A percentile compares a stretch with the other conserved stretches of the same genome.
Evolutionary conservation across 2,329 filamentous ascomycete genomes (phyloP).

Genomic region (Dactylella cylindrospora): DNA sequence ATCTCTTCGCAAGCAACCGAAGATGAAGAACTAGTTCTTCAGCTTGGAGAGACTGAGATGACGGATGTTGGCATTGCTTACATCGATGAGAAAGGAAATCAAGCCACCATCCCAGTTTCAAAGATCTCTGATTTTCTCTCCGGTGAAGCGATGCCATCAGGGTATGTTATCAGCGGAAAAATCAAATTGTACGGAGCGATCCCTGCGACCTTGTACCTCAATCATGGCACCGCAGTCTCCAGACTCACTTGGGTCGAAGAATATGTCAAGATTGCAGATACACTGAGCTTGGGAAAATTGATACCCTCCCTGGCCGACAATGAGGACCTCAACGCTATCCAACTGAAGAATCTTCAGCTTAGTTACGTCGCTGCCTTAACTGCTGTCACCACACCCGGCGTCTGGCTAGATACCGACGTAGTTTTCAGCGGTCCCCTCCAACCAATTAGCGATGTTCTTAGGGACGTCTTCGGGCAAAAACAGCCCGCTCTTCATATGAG

Average conservation of each 20-base stretch:
- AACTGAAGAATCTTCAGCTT: slow-evolving; percentile 1
- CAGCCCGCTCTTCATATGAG: slow-evolving; percentile 6
- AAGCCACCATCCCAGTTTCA: slow-evolving; percentile 1
- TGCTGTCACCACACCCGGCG: background rate
- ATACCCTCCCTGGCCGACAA: slow-evolving; percentile 2
- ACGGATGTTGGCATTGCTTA: slow-evolving; percentile 1
- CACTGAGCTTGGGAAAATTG: slow-evolving; percentile 8
- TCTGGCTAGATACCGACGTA: slow-evolving; percentile 10
- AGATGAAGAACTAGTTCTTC: slow-evolving; percentile 1
- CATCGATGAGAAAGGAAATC: background rate
- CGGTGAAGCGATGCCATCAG: slow-evolving; percentile 2
- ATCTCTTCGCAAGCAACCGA: slow-evolving; percentile 3
- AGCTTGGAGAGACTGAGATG: slow-evolving; percentile 2
- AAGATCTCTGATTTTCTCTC: slow-evolving; percentile 2
- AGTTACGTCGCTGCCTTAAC: slow-evolving; percentile 5
- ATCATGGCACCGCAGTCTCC: slow-evolving; percentile 6
- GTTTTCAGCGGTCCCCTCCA: slow-evolving; percentile 12
- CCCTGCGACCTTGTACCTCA: slow-evolving; percentile 6
- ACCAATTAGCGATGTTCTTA: slow-evolving; percentile 7
- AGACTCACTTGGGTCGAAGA: slow-evolving; percentile 7
- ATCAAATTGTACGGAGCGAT: slow-evolving; percentile 2
- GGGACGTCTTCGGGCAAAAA: slow-evolving; percentile 3
- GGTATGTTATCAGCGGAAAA: slow-evolving; percentile 6
- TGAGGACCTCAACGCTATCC: slow-evolving; percentile 11
- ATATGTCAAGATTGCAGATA: slow-evolving; percentile 8